Conservation (phyloP, 345 rosid species). For the Kernera saxatilis region DNA sequence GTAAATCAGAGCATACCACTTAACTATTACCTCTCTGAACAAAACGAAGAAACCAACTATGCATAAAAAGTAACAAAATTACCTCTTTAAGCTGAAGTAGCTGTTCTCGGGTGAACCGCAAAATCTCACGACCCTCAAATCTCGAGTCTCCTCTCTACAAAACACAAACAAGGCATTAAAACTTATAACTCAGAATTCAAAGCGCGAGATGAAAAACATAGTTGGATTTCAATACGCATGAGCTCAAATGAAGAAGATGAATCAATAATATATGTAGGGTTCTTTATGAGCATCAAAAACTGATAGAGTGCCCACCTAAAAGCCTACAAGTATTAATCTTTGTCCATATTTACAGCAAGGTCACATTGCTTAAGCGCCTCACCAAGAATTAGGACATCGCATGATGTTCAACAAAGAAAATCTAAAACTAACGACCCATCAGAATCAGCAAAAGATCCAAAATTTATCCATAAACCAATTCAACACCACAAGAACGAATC, state of each 20-base stretch:
- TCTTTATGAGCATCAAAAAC: constrained; percentile 47
- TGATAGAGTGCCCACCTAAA: constrained; percentile 53
- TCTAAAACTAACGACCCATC: not conserved
- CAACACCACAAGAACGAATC: not conserved
- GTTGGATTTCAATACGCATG: not conserved
- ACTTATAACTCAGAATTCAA: not conserved
- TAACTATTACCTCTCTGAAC: not conserved
- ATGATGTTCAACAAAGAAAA: not conserved
- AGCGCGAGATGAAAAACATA: not conserved
- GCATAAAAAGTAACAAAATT: not conserved
- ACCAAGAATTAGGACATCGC: constrained; percentile 74
- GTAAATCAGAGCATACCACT: not conserved
- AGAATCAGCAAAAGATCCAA: constrained; percentile 9
- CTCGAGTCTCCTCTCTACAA: constrained; percentile 62
- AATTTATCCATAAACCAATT: not conserved
- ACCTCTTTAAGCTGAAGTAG: constrained; percentile 73
- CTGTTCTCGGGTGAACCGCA: constrained; percentile 66
- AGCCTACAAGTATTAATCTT: constrained; percentile 45
- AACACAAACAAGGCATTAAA: constrained; percentile 1
- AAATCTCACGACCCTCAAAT: constrained; percentile 56
- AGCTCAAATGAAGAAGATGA: not conserved
- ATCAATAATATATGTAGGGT: constrained; percentile 27
- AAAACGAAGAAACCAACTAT: not conserved
- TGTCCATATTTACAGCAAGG: constrained; percentile 79
- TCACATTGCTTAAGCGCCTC: constrained; percentile 54